Conservation (phyloP, 129 eudicot species). For the Lactuca saligna region DNA sequence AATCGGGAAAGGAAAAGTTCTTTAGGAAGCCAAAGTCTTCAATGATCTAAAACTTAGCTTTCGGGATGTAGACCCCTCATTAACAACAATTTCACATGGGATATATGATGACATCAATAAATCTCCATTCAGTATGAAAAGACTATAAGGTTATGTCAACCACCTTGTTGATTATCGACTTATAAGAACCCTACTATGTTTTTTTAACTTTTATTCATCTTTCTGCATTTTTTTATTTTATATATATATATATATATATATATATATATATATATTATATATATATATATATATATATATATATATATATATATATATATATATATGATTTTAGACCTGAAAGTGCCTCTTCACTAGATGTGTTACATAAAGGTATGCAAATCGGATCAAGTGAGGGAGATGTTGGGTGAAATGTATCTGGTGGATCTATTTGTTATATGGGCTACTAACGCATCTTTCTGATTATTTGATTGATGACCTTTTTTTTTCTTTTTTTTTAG, state of each 20-base stretch:
- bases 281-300: neutral
- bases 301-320: neutral
- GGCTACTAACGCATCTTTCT: no score
- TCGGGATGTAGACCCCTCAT: slow-evolving; percentile 50
- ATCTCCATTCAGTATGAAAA: slow-evolving; percentile 55
- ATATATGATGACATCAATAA: slow-evolving; percentile 38
- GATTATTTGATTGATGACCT: no score
- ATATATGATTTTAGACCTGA: slow-evolving; percentile 52
- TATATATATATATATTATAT: neutral
- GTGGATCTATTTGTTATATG: no score
- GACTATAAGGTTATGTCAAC: slow-evolving; percentile 65
- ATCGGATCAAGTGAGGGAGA: no score
- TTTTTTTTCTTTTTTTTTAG: no score
- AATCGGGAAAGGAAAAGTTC: no score
- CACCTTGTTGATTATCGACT: slow-evolving; percentile 57
- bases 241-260: neutral
- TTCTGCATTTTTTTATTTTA: neutral
- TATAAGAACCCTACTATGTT: slow-evolving; percentile 29
- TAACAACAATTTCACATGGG: slow-evolving; percentile 38
- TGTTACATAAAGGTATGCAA: no score
- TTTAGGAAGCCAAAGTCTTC: no score
- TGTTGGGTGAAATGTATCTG: no score
- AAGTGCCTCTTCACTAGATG: slow-evolving; percentile 34
- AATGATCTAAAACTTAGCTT: slow-evolving; percentile 73
- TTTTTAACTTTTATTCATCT: neutral